Base-by-base conservation (phyloP, 208 protist genomes). In the Polymyxa betae region DNA sequence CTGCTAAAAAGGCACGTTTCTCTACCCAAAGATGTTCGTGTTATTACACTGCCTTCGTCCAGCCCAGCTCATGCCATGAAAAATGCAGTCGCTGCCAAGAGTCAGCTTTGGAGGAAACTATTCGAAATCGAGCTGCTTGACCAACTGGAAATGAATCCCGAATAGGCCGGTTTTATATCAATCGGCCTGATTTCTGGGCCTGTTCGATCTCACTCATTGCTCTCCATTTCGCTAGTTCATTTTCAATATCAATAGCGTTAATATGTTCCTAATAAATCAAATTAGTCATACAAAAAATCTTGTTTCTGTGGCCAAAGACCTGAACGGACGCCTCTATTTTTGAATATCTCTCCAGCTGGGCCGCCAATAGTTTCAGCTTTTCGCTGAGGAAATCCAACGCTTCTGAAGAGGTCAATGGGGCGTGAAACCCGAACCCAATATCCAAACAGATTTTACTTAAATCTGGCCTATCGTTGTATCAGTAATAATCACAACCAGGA, bases 11-110 rank as follows among this genome's bases (percentile, higher is more conserved):
- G 40, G 5, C 72, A 82, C 12, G 12, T 16, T 35, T 35, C 16
- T 43, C n/a, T 35, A 35, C 72, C 72, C 16, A 24, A 5, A 5
- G 72, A 43, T 82, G n/a, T 82, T 82, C 72, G 72, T 43, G 72
- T 82, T n/a, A n/a, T 82, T 5, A 35, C 35, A n/a, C 72, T 82
- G 5, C 72, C 72, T 20, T 45, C 35, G n/a, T 82, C 72, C 5
- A 82, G 72, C 40, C 72, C 72, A 20, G 72, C 72, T 35, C 72
- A 82, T n/a, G 72, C 72, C 12, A 82, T 82, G 16, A 82, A 82
- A n/a, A 82, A 82, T 43, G 35, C 72, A 5, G 40, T 82, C n/a
- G 16, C 35, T n/a, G 72, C 72, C 16, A 82, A 82, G 72, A 43
- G 16, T 5, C 16, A 35, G 12, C n/a, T 45, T 12, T 82, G 72